Evolutionary conservation across 306 rosid genomes (phyloP), one percentile per base, ranked within the genome.

Genomic region (Rosa multiflora): DNA sequence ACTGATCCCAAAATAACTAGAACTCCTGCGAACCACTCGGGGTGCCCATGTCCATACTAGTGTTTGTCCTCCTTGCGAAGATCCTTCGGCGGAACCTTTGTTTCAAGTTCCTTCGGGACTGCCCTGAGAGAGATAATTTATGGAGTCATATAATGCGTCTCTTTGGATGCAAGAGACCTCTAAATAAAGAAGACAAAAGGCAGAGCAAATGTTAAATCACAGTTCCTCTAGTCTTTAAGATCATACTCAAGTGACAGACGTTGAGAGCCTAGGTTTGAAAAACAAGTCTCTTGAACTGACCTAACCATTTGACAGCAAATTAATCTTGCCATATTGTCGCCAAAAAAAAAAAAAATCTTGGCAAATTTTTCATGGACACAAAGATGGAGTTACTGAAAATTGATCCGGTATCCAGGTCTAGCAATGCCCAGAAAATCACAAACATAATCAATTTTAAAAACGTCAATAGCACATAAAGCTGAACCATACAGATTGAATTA

Each of bases 41-140:
- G 70, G 70, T 32, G 69, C 69, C 11, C n/a, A 14, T 64, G 44
- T 64, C 44, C 0, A 15, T 3, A 66, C 70, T 66, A 66, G 23
- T 66, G 46, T 23, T 37, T 66, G 21, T 66, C 70, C 9, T 64
- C 70, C 70, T 66, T 66, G 46, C 47, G 70, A 37, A 17, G 3
- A 35, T 66, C 70, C 23, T 66, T 66, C 1, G 70, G 70, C 0
- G 70, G 70, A 66, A 66, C 70, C 70, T 66, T 66, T 3, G 70
- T 66, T 17, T 66, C 70, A 12, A 66, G 46, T 37, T 66, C 70
- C 70, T 66, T 66, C 6, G 70, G 70, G 18, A 17, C 46, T 2
- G 42, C 46, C 70, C 70, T 66, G 70, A 37, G 10, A 66, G 46
- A 66, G 47, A 37, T 26, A 7, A 66, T 15, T 8, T 12, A 37